Percentiles rank a stretch among this genome's conserved stretches.
phyloP scores from a whole-genome alignment of 2,329 filamentous ascomycete genomes.

The Chaetomium globosum region DNA sequence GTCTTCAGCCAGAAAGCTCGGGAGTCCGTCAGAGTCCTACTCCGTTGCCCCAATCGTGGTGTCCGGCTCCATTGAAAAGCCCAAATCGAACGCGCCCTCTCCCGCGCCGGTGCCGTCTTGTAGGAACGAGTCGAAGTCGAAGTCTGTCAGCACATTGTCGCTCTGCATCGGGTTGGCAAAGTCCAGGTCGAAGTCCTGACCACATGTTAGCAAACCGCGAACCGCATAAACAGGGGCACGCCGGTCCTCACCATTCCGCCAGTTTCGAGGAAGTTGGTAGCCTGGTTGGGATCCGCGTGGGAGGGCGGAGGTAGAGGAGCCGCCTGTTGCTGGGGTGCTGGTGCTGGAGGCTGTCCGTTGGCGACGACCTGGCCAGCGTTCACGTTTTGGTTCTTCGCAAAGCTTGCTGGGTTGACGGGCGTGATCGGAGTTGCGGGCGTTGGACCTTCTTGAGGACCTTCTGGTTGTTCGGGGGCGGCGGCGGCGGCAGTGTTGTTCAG shows the following conservation, averaged over 20 bases:
- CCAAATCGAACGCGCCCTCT: slow-evolving; percentile 58
- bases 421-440: slow-evolving; percentile 67
- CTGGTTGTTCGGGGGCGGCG: slow-evolving; percentile 56
- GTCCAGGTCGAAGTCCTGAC: slow-evolving; percentile 54
- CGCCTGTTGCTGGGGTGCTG: slow-evolving; percentile 48
- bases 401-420: slow-evolving; percentile 56
- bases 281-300: slow-evolving; percentile 53
- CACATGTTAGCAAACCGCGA: slow-evolving; percentile 29
- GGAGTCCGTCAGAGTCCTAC: slow-evolving; percentile 41
- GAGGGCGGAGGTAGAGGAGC: slow-evolving; percentile 50
- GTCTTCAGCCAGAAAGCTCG: background rate
- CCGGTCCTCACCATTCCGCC: slow-evolving; percentile 47
- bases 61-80: slow-evolving; percentile 58
- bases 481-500: slow-evolving; percentile 55
- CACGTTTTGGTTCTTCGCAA: slow-evolving; percentile 51
- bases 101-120: slow-evolving; percentile 58
- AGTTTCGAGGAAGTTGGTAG: slow-evolving; percentile 51
- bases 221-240: background rate
- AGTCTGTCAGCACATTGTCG: slow-evolving; percentile 64
- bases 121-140: slow-evolving; percentile 70
- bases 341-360: slow-evolving; percentile 51
- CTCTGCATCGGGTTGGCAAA: slow-evolving; percentile 59
- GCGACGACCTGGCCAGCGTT: slow-evolving; percentile 45
- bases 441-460: slow-evolving; percentile 60
- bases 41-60: slow-evolving; percentile 62